Base-by-base conservation (phyloP, 768 basidiomycete genomes). In the Leccinum boreale region DNA sequence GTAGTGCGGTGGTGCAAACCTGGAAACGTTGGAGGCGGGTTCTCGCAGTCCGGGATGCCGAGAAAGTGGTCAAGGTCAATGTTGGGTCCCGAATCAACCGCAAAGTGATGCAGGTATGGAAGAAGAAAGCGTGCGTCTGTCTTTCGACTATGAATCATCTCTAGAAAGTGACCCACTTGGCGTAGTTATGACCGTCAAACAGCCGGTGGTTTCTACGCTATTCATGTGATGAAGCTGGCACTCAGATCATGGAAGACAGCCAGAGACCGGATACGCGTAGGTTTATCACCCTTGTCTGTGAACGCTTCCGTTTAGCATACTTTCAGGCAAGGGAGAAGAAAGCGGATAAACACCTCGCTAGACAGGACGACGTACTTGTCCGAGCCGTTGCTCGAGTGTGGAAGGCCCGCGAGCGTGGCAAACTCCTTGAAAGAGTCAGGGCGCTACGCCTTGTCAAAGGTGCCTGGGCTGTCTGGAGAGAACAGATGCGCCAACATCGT, bases 391-490 rank as follows among this genome's bases (percentile, higher is more conserved):
- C 78, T 63, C 77, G 84, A 49, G 80, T 89, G 4, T 87, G 88
- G 87, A 86, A 81, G 62, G 85, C 88, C 21, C 81, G 80, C 39
- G 86, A 87, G 63, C 81, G 85, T 9, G 85, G 85, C 29, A 75
- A 71, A 51, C 75, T 85, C 28, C 75, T 90, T 11, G 81, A 81
- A 56, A 78, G 80, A 48, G 81, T 85, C 35, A 79, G 75, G 53
- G 69, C 73, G 5, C 59, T 75, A 19, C 77, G 83, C 33, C 62
- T 85, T 8, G 53, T 81, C 47, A 80, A 78, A 62, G 70, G 70
- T 44, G 71, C 74, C 1, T 84, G 82, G 79, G 64, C 66, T 17
- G 65, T 76, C 15, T 90, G 88, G 89, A 74, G 71, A 58, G 68
- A 65, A 52, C 77, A 75, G 19, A 61, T 85, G 53, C 72, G 72